Base-by-base conservation (phyloP, 495 filamentous ascomycete species). In the Daldinia concentrica region DNA sequence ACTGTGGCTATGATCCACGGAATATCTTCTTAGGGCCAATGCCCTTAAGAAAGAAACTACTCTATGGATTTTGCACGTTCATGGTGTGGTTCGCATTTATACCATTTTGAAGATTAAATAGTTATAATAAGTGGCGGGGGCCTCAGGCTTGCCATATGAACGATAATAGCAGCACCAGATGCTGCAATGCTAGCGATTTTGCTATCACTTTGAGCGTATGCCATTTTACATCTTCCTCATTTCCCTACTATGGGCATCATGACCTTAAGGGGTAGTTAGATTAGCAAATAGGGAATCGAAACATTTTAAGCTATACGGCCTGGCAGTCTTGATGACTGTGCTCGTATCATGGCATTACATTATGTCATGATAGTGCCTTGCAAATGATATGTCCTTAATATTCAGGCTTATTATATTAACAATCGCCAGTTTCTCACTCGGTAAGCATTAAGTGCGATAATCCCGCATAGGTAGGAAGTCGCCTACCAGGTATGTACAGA, bases 31-130 rank as follows among this genome's bases (percentile, higher is more conserved):
- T 74, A 52, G 72, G 61, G 43, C 62, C 68, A 1, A 56, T 78
- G 32, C 50, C 64, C 43, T 48, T 71, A 15, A 74, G 56, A 45
- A 74, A 65, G 60, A 78, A 78, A 55, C n/a, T 71, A 26, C 48
- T 78, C 32, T 78, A 74, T 43, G 76, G 73, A 32, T 65, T 78
- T 57, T 71, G 67, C 39, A 78, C 76, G 3, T 76, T 78, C 58
- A 71, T 78, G 63, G 76, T 78, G 51, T 78, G 74, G 69, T 78
- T 78, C 58, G 76, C 76, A 29, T 78, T 76, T 71, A 78, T 78
- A 64, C 76, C 76, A 57, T 78, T 78, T 52, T 78, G 55, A 71
- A 69, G 41, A 45, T 29, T 48, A 54, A 51, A 45, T 57, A 66
- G 50, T 68, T 63, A 30, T 66, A 66, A 58, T 69, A 54, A 55